Conservation (phyloP, 2,329 filamentous ascomycete genomes). For the Cordyceps javanica region DNA sequence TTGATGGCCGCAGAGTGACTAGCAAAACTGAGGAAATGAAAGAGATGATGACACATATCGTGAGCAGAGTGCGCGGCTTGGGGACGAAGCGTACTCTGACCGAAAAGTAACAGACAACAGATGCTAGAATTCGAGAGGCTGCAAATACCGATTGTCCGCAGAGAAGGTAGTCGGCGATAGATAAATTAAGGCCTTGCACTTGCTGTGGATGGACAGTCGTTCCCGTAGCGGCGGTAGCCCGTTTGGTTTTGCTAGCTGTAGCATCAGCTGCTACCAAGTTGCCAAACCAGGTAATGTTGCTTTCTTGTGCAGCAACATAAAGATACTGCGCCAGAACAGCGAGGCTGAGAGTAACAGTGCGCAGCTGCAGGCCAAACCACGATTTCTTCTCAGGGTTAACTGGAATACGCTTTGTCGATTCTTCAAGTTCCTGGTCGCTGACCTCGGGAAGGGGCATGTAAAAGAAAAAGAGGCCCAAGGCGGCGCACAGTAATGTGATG, state of each 20-base stretch:
- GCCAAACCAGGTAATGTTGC: constrained; percentile 55
- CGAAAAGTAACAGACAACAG: constrained; percentile 54
- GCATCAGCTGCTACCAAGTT: constrained; percentile 39
- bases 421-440: constrained; percentile 48
- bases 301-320: constrained; percentile 70
- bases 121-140: constrained; percentile 64
- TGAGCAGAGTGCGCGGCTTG: constrained; percentile 64
- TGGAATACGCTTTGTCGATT: constrained; percentile 40
- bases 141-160: constrained; percentile 69
- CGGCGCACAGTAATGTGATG: constrained; percentile 67
- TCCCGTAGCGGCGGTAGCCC: constrained; percentile 22
- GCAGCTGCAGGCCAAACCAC: constrained; percentile 43
- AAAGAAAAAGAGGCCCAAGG: constrained; percentile 62
- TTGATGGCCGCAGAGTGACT: constrained; percentile 36
- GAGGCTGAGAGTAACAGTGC: constrained; percentile 55
- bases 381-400: constrained; percentile 44
- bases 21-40: constrained; percentile 49
- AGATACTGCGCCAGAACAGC: constrained; percentile 72
- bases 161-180: constrained; percentile 60
- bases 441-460: constrained; percentile 62
- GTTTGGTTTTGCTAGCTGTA: constrained; percentile 19
- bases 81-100: constrained; percentile 44
- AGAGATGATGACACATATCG: constrained; percentile 54
- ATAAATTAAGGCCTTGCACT: constrained; percentile 42
- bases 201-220: constrained; percentile 21